Conservation (phyloP, 345 rosid species). For the Eutrema yunnanense region DNA sequence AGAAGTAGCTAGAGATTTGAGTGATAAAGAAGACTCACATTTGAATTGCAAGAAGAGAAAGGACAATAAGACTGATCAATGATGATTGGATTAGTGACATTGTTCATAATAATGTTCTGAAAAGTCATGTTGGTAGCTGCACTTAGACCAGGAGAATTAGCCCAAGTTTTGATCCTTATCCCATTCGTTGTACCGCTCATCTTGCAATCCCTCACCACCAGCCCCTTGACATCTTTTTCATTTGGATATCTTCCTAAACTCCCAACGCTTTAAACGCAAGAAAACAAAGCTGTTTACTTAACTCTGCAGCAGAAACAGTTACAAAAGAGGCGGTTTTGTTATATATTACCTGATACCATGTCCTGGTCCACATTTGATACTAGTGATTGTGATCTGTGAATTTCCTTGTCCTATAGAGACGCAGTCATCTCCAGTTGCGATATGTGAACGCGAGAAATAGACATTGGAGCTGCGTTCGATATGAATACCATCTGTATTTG, state of each 20-base stretch:
- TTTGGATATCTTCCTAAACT: conserved; percentile 48
- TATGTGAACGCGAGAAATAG: conserved; percentile 23
- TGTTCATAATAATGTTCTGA: conserved; percentile 44
- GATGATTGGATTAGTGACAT: conserved; percentile 51
- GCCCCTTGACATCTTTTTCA: conserved; percentile 46
- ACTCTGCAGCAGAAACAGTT: not conserved
- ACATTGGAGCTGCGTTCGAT: conserved; percentile 32
- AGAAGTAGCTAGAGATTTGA: not conserved
- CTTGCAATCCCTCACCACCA: conserved; percentile 45
- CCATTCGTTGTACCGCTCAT: conserved; percentile 44
- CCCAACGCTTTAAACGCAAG: conserved; percentile 37
- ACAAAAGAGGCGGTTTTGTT: not conserved
- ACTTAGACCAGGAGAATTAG: conserved; percentile 45
- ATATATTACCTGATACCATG: conserved; percentile 32
- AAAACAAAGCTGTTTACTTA: not conserved
- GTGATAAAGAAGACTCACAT: conserved; percentile 26
- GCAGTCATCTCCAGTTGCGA: conserved; percentile 62
- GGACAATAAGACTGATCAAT: conserved; percentile 58
- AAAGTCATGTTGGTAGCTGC: conserved; percentile 57
- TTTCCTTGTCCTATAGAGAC: conserved; percentile 39
- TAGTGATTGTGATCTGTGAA: conserved; percentile 26
- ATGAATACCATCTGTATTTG: conserved; percentile 62
- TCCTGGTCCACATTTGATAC: conserved; percentile 42
- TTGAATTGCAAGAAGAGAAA: conserved; percentile 37
- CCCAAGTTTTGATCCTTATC: conserved; percentile 64